Evolutionary conservation across 2,329 filamentous ascomycete species (phyloP), one percentile per base, ranked within the genome.

Genomic region (Rutstroemia sp.): DNA sequence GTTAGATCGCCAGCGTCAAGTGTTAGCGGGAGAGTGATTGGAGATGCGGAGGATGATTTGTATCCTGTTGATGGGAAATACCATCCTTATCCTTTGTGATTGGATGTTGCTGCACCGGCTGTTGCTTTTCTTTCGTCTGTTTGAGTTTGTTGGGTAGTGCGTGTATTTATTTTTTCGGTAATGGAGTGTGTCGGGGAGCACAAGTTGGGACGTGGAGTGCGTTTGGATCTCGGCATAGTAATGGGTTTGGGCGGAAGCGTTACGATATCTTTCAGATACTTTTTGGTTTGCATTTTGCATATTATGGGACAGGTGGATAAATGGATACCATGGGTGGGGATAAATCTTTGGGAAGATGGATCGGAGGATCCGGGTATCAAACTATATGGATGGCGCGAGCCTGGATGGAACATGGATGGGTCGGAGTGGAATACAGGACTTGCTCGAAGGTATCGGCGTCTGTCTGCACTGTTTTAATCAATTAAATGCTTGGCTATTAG

Each of bases 51-150:
- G 2, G 52, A 54, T 44, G 19, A 51, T 30, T 12, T 48, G 38
- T 60, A 49, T 45, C 56, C 57, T 3, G 61, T 61, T 51, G 66
- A 67, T 61, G 66, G 66, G 44, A 63, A 58, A 23, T 67, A 67
- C 56, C 64, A 67, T 57, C 56, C 37, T n/a, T 55, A 60, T 49
- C 58, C 58, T 23, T 30, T 59, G 27, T 49, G 38, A 19, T 25
- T 10, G 39, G 23, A 16, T 47, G 19, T 14, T 47, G 10, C 21
- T 25, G 5, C 25, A 5, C 7, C 19, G 30, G 30, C 10, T 19
- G 10, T 30, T 48, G 21, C 6, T 18, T 23, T 7, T n/a, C 21
- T 25, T 23, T 47, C 25, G n/a, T 47, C 18, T 47, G 8, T 47
- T 47, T 47, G 19, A 18, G 7, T 19, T 30, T 47, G 19, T 47